These are phyloP conservation scores for Clausena lansium DNA, from an alignment of 345 rosid species.

Conservation along the genomic window DNA sequence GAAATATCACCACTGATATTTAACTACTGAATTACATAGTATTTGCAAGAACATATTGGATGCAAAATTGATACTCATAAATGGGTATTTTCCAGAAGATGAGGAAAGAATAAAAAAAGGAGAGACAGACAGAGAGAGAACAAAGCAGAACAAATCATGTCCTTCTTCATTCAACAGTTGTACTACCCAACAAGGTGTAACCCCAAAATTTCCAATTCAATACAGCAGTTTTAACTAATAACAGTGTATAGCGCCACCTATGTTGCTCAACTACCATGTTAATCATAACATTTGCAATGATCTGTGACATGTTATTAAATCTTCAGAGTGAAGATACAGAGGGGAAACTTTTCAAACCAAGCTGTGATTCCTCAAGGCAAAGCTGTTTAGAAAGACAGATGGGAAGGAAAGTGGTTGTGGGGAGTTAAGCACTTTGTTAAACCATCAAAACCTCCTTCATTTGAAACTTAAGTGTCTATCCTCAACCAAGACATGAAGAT, in stretches of 20 bases:
- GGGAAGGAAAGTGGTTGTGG: neutral
- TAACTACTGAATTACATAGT: neutral
- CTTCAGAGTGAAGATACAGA: no score
- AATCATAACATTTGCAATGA: neutral
- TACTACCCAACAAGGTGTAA: neutral
- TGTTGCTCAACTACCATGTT: neutral
- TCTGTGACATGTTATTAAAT: neutral
- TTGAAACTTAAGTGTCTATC: neutral
- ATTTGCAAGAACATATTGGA: neutral
- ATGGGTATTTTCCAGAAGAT: neutral
- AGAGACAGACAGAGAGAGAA: neutral
- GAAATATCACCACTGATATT: neutral
- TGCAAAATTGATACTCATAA: neutral
- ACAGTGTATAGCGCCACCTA: neutral
- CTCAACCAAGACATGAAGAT: constrained; percentile 10
- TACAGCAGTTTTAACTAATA: neutral
- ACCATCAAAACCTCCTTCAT: neutral
- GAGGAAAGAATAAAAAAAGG: neutral
- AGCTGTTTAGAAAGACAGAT: neutral
- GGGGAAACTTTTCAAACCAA: neutral
- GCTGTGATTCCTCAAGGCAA: neutral
- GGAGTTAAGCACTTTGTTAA: neutral
- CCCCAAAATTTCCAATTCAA: neutral
- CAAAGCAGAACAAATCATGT: neutral
- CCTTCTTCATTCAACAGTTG: neutral